phyloP scores from a whole-genome alignment of 2,329 filamentous ascomycete genomes.

The Raffaelea ambrosiae region DNA sequence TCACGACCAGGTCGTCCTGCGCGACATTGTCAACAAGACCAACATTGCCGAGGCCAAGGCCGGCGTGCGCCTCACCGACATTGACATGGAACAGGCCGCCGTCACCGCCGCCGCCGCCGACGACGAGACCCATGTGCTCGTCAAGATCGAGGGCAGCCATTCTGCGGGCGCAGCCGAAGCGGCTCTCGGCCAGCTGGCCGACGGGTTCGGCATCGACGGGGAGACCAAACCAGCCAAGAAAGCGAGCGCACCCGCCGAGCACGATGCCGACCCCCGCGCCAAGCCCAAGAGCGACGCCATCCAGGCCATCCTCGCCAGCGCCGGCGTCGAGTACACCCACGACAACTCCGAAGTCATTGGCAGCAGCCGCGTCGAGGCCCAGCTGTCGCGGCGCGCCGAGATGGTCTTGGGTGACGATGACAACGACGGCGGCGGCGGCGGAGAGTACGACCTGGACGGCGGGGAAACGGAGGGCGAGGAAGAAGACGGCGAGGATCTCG shows the following conservation, averaged over 20 bases:
- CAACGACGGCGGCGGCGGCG: slow-evolving; percentile 18
- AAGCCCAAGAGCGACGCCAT: slow-evolving; percentile 59
- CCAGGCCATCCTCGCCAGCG: slow-evolving; percentile 78
- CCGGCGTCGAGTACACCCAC: slow-evolving; percentile 91
- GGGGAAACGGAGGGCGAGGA: slow-evolving; percentile 26
- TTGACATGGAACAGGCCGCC: slow-evolving; percentile 56
- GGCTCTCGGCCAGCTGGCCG: slow-evolving; percentile 7
- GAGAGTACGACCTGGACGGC: slow-evolving; percentile 18
- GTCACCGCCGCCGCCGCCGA: slow-evolving; percentile 35
- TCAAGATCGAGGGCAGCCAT: slow-evolving; percentile 34
- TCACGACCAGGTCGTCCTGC: slow-evolving; percentile 67
- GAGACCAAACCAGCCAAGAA: background rate
- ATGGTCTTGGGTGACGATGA: slow-evolving; percentile 37
- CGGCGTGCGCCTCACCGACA: slow-evolving; percentile 69
- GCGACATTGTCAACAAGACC: slow-evolving; percentile 97
- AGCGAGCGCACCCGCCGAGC: too few relatives aligned
- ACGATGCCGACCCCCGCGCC: background rate
- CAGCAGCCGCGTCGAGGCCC: slow-evolving; percentile 81
- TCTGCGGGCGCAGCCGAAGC: slow-evolving; percentile 52
- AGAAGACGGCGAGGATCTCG: background rate
- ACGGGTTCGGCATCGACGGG: background rate
- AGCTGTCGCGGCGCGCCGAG: slow-evolving; percentile 69
- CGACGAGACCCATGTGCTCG: slow-evolving; percentile 35
- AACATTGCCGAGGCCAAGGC: slow-evolving; percentile 91
- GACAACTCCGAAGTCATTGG: slow-evolving; percentile 95